A percentile compares a stretch with the other conserved stretches of the same genome.
Evolutionary conservation across 169 alveolate genomes (phyloP).

Genomic region (Sarcocystis neurona): DNA sequence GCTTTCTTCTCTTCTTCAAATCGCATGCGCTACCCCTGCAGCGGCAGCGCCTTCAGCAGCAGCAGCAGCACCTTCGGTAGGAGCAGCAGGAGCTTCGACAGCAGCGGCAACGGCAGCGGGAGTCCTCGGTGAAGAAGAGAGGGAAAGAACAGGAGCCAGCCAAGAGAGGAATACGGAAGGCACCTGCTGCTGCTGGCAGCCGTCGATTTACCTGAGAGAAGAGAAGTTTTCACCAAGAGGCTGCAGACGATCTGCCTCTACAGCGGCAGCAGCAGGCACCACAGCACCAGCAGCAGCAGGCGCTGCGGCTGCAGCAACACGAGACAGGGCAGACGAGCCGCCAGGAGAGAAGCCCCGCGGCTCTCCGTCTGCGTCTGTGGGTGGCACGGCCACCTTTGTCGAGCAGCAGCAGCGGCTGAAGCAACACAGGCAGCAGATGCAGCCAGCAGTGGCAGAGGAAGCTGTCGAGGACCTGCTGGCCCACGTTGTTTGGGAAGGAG

Average conservation of each 20-base stretch:
- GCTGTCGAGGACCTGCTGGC: neutral
- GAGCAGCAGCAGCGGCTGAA: neutral
- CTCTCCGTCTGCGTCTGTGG: neutral
- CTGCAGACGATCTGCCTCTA: no score
- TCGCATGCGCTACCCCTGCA: neutral
- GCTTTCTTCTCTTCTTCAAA: neutral
- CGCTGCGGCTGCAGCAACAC: neutral
- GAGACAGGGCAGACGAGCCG: no score
- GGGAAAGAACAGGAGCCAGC: no score
- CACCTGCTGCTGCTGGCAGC: constrained; percentile 10
- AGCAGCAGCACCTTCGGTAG: neutral
- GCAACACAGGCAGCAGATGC: constrained; percentile 10
- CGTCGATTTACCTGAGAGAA: neutral
- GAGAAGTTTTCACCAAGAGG: neutral
- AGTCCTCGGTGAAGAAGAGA: neutral
- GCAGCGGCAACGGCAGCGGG: neutral
- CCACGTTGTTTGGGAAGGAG: constrained; percentile 23
- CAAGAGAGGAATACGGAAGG: neutral
- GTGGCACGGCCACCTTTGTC: neutral
- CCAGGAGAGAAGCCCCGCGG: neutral
- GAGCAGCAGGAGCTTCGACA: no score
- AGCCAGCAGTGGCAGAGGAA: neutral
- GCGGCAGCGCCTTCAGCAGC: neutral
- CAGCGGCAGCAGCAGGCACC: no score
- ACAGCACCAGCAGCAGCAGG: constrained; percentile 35